These are phyloP conservation scores for Aegilops longissima DNA, from an alignment of 176 grass and related monocot species.

Conservation along the genomic window DNA sequence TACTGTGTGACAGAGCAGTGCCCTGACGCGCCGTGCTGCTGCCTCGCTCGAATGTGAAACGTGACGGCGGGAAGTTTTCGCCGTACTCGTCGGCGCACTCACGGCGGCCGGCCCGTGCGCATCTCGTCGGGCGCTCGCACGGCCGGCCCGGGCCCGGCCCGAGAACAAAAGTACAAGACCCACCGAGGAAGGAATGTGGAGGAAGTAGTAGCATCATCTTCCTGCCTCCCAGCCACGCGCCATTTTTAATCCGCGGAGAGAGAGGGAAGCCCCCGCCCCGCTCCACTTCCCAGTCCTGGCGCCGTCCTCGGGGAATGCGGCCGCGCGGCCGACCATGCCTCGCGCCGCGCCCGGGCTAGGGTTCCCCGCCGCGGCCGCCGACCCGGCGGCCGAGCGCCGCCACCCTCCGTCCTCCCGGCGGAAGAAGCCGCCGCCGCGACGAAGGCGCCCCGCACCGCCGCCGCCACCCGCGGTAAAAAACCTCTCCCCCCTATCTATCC, in stretches of 20 bases:
- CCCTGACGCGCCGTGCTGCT: neutral
- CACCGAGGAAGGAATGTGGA: slow-evolving; percentile 23
- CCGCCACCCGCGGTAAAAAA: slow-evolving; percentile 29
- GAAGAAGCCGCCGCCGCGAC: slow-evolving; percentile 42
- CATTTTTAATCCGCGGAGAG: slow-evolving; percentile 30
- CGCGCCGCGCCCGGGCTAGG: slow-evolving; percentile 54
- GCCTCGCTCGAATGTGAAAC: neutral
- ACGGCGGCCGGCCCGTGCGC: neutral
- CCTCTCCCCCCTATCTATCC: too few relatives aligned
- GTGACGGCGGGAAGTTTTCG: slow-evolving; percentile 3
- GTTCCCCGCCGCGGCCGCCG: slow-evolving; percentile 20
- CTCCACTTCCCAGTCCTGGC: neutral
- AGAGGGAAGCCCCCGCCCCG: neutral
- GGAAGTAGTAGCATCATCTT: neutral
- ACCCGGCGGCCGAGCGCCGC: slow-evolving; percentile 9
- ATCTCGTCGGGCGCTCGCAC: neutral
- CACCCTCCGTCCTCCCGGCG: neutral
- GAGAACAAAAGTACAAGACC: neutral
- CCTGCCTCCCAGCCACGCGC: slow-evolving; percentile 29
- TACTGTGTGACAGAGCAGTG: neutral
- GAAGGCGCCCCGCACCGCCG: slow-evolving; percentile 19
- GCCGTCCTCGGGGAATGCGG: slow-evolving; percentile 56
- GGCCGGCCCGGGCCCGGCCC: neutral
- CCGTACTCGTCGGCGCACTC: neutral
- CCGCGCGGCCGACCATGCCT: slow-evolving; percentile 42